A percentile compares a stretch with the other conserved stretches of the same genome.
phyloP scores from a whole-genome alignment of 1,139 yeast species.

The Eremothecium cymbalariae region DNA sequence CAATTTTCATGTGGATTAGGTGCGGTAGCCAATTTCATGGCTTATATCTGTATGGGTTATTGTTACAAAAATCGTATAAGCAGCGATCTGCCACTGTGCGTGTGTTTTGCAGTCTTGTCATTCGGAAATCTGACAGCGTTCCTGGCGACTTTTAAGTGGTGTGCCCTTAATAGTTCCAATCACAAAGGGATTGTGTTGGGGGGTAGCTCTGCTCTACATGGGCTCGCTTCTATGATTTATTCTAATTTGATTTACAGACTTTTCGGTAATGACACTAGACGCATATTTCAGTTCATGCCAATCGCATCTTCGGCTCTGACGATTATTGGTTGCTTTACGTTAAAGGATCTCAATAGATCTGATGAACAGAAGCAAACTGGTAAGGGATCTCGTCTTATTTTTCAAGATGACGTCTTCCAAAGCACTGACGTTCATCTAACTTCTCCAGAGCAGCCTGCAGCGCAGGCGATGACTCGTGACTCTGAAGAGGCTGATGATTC shows the following conservation, averaged over 20 bases:
- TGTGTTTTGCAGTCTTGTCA: constrained; percentile 48
- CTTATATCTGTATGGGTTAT: constrained; percentile 35
- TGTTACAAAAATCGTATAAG: constrained; percentile 32
- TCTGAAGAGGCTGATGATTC: too few relatives aligned
- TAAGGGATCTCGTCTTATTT: too few relatives aligned
- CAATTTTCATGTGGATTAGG: constrained; percentile 47
- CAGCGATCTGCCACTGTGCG: constrained; percentile 31
- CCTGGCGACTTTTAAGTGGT: constrained; percentile 59
- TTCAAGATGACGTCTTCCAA: too few relatives aligned
- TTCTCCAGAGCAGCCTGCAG: too few relatives aligned
- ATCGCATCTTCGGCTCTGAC: constrained; percentile 28
- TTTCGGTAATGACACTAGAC: constrained; percentile 40
- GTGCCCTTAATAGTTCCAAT: constrained; percentile 61
- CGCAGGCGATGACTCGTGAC: too few relatives aligned
- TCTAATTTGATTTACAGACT: constrained; percentile 39
- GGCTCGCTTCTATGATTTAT: constrained; percentile 38
- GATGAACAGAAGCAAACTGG: too few relatives aligned
- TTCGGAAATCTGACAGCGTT: constrained; percentile 59
- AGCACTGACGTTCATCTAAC: too few relatives aligned
- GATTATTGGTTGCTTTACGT: constrained; percentile 29
- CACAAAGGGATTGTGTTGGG: constrained; percentile 67
- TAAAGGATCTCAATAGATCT: constrained; percentile 18
- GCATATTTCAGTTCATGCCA: constrained; percentile 30
- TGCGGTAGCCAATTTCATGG: constrained; percentile 38
- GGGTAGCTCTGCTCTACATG: constrained; percentile 51